Percentiles rank a stretch among this genome's conserved stretches.
Evolutionary conservation across 768 basidiomycete genomes (phyloP).

Genomic region (Leccinum ochraceum): DNA sequence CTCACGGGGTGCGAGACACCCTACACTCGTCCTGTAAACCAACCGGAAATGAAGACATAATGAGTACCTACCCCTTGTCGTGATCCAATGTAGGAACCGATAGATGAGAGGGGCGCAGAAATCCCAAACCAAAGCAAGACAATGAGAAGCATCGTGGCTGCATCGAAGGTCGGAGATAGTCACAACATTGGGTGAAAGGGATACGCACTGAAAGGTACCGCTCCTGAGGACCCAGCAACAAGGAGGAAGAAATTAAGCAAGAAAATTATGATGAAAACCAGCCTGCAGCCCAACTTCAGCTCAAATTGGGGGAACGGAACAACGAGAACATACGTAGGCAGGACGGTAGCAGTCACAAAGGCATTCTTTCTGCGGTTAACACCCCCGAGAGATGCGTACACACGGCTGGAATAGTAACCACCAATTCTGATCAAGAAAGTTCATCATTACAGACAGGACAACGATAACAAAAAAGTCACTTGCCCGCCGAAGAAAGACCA

Average conservation of each 20-base stretch:
- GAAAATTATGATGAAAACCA: conserved; percentile 85
- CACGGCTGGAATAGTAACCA: conserved; percentile 84
- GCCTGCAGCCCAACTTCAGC: conserved; percentile 40
- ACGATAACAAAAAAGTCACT: conserved; percentile 17
- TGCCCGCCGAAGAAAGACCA: conserved; percentile 93
- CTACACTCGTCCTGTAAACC: conserved; percentile 39
- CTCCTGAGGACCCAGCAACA: conserved; percentile 84
- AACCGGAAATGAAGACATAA: neutral
- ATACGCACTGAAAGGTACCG: conserved; percentile 85
- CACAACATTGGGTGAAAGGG: neutral
- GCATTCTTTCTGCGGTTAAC: conserved; percentile 76
- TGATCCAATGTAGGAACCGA: conserved; percentile 85
- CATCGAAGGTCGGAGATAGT: conserved; percentile 1
- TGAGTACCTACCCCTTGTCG: conserved; percentile 72
- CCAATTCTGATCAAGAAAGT: conserved; percentile 55
- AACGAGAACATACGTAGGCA: conserved; percentile 69
- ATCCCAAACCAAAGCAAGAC: conserved; percentile 92
- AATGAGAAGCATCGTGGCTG: conserved; percentile 83
- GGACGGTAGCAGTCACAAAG: conserved; percentile 82
- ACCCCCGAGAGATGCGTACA: conserved; percentile 76
- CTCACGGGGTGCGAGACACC: conserved; percentile 78
- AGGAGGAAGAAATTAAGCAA: conserved; percentile 91
- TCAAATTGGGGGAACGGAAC: neutral
- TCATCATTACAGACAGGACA: neutral
- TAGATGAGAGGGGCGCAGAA: conserved; percentile 82